phyloP scores from a whole-genome alignment of 768 basidiomycete genomes.

The Boletus tomentosulus region DNA sequence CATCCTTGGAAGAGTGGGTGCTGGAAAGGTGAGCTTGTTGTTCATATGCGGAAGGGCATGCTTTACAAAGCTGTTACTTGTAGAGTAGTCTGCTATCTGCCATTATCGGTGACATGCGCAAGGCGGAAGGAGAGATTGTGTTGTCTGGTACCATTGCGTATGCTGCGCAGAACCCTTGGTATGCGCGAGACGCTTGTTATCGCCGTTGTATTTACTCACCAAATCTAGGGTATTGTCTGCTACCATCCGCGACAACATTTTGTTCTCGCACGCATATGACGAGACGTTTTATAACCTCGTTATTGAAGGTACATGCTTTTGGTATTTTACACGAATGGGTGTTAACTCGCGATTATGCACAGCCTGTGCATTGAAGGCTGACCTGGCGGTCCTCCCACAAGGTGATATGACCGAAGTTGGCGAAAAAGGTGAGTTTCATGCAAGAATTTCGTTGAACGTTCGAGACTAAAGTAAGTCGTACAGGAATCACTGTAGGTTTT shows the following conservation, averaged over 20 bases:
- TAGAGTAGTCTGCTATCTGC: constrained; percentile 75
- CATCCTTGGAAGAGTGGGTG: constrained; percentile 84
- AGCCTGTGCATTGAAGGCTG: constrained; percentile 84
- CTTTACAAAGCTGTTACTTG: not conserved
- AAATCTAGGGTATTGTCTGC: constrained; percentile 72
- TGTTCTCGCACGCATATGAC: constrained; percentile 88
- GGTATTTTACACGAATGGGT: not conserved
- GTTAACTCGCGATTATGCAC: not conserved
- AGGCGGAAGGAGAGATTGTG: constrained; percentile 66
- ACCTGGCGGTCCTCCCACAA: constrained; percentile 72
- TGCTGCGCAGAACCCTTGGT: constrained; percentile 87
- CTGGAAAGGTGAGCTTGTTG: constrained; percentile 64
- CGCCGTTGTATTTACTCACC: not conserved
- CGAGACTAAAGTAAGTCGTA: not conserved
- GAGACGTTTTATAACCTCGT: constrained; percentile 79
- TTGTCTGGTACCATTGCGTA: constrained; percentile 74
- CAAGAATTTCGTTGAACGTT: not conserved
- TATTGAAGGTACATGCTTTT: constrained; percentile 54
- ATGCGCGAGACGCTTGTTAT: constrained; percentile 8
- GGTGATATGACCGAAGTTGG: constrained; percentile 86
- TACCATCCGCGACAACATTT: constrained; percentile 84
- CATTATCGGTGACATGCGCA: constrained; percentile 84
- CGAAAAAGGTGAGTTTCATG: constrained; percentile 58
- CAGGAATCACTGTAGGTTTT: constrained; percentile 54
- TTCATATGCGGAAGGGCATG: not conserved